Conservation (phyloP, 768 basidiomycete genomes). For the Mycena rebaudengoi region DNA sequence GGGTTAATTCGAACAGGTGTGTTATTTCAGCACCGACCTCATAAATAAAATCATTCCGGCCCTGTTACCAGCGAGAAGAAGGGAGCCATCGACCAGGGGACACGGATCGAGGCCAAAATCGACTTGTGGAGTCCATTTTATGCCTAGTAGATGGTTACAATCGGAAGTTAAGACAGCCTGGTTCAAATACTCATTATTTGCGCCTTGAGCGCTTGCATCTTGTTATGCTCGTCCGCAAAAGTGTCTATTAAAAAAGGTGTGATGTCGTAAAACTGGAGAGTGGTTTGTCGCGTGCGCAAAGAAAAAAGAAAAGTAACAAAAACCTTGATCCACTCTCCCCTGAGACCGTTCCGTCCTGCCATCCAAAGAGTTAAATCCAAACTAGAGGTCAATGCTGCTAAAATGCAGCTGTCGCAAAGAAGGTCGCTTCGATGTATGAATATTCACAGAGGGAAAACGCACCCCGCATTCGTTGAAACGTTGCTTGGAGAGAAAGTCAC, state of each 20-base stretch:
- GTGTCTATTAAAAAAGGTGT: slow-evolving; percentile 57
- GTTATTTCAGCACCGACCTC: slow-evolving; percentile 46
- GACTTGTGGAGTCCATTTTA: slow-evolving; percentile 73
- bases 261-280: slow-evolving; percentile 60
- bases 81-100: slow-evolving; percentile 62
- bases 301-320: neutral
- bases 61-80: slow-evolving; percentile 75
- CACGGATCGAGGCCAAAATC: slow-evolving; percentile 62
- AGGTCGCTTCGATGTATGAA: neutral
- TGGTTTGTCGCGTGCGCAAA: neutral
- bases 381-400: slow-evolving; percentile 77
- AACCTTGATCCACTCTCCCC: slow-evolving; percentile 78
- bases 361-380: slow-evolving; percentile 78
- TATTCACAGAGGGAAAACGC: slow-evolving; percentile 18
- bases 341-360: slow-evolving; percentile 70
- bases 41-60: slow-evolving; percentile 70
- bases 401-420: slow-evolving; percentile 59
- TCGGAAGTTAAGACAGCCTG: slow-evolving; percentile 33
- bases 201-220: slow-evolving; percentile 51
- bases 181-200: slow-evolving; percentile 70
- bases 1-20: neutral
- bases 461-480: slow-evolving; percentile 69
- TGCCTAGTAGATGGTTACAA: slow-evolving; percentile 50
- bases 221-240: slow-evolving; percentile 30
- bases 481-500: slow-evolving; percentile 76